A percentile compares a stretch with the other conserved stretches of the same genome.
Evolutionary conservation across 192 early-diverging fungal species (phyloP).

Genomic region (Backusella australiensis): DNA sequence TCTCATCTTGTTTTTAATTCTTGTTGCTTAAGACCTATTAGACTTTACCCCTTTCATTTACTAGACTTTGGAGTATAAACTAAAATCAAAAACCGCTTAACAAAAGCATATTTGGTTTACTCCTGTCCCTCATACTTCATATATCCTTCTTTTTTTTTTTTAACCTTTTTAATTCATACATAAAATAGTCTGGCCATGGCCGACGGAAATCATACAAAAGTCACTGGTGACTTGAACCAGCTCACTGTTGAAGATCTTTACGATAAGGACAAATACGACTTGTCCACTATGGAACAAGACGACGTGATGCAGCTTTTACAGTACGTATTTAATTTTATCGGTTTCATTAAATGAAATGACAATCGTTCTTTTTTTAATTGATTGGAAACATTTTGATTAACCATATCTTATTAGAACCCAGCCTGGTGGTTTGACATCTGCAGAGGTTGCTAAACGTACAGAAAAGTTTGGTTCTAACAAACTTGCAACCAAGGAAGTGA

Average conservation of each 20-base stretch:
- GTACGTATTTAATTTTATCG: constrained; percentile 14
- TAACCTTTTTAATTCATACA: not conserved
- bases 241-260: constrained; percentile 64
- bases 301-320: constrained; percentile 66
- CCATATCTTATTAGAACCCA: constrained; percentile 32
- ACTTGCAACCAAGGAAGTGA: constrained; percentile 73
- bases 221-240: constrained; percentile 4
- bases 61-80: not conserved
- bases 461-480: constrained; percentile 67
- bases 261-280: constrained; percentile 74
- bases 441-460: constrained; percentile 57
- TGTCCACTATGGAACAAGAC: constrained; percentile 68
- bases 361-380: not conserved
- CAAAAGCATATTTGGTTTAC: not conserved
- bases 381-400: not conserved
- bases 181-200: not conserved
- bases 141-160: not conserved
- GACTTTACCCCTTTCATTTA: not conserved
- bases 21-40: constrained; percentile 3
- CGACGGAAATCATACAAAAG: constrained; percentile 2
- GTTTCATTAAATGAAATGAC: not conserved
- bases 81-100: not conserved
- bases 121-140: not conserved
- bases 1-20: not conserved
- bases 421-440: constrained; percentile 58